Evolutionary conservation across 2,329 filamentous ascomycete species (phyloP), one percentile per base, ranked within the genome.

Genomic region (Diaporthe eres): DNA sequence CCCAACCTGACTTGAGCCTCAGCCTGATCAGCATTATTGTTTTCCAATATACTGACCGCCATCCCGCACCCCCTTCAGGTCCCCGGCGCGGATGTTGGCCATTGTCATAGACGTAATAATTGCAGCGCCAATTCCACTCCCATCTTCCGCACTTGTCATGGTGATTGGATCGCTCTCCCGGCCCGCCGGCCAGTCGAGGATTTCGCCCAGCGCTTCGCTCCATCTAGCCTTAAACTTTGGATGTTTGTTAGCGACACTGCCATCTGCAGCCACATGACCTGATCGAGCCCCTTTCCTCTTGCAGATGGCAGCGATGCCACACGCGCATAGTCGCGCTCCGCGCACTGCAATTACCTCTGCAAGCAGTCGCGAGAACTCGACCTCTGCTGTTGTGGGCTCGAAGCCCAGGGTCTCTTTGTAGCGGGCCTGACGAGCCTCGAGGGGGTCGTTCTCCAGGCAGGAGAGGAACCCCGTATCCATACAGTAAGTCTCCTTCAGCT

Each of bases 241-340:
- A 84, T 95, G 95, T 83, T 94, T 94, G 85, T 93, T 94, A 86
- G 95, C 95, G 71, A 95, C 93, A 22, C 91, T 93, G 47, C 93
- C 93, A 80, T 95, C 93, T 60, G 93, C 93, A 79, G 93, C 93
- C 53, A 95, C 93, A 83, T 94, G 93, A 82, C 92, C 94, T 39
- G 88, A 88, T 78, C 90, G 85, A 82, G 92, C 92, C 75, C 89
- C 88, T 87, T 94, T 94, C 89, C 94, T 94, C 84, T 90, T 94
- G 86, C 92, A 93, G 80, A 95, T 95, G 44, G 93, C 93, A 3
- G 93, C 92, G 53, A 95, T 91, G 85, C 93, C 93, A 81, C 93
- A 95, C 15, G 93, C 90, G 13, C 92, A 94, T 71, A 95, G 88
- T 79, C 93, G 91, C 63, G 93, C 93, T 53, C 92, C 92, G 71